Base-by-base conservation (phyloP, 2,329 filamentous ascomycete genomes). In the Hymenoscyphus linearis region DNA sequence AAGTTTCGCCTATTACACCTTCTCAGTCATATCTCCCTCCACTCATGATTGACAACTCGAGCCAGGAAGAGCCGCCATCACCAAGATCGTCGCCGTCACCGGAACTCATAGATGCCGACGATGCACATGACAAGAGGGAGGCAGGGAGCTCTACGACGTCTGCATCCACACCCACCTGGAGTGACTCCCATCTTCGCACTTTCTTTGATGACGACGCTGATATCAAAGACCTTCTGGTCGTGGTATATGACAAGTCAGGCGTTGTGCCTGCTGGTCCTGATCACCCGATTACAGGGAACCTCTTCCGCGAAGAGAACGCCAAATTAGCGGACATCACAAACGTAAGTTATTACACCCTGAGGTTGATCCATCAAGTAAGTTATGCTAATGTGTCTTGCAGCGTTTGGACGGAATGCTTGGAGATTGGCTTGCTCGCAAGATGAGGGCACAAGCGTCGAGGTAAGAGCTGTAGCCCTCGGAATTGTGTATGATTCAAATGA, bases 181-280 rank as follows among this genome's bases (percentile, higher is more conserved):
- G 91, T 64, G 93, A 98, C 74, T 82, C 86, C 60, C 90, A 86
- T 68, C 82, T 99, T 31, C 86, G 91, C 62, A 88, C 90, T 14
- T 99, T 97, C 76, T 89, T 98, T 70, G 93, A 98, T 67, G 91
- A 95, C 67, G 86, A 91, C 63, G 87, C 87, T 36, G 91, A 96
- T 65, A 91, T 99, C 67, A 85, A 91, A 57, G 93, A 99, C 73
- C 83, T 98, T 72, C 82, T 98, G 57, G 83, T 93, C 40, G 89
- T 99, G 63, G 91, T 99, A 31, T 93, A 96, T 72, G 93, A 98
- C 76, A 96, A 93, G 74, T 89, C 86, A 14, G 90, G 93, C 62
- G 86, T 96, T 16, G 83, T 86, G 50, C 89, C 91, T 18, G 90
- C 88, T 7, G 85, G 88, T 1, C 82, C 84, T n/a, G 91, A 96